Percentiles rank a stretch among this genome's conserved stretches.
Evolutionary conservation across 768 basidiomycete genomes (phyloP).

Genomic region (Boletus eberwhitei): DNA sequence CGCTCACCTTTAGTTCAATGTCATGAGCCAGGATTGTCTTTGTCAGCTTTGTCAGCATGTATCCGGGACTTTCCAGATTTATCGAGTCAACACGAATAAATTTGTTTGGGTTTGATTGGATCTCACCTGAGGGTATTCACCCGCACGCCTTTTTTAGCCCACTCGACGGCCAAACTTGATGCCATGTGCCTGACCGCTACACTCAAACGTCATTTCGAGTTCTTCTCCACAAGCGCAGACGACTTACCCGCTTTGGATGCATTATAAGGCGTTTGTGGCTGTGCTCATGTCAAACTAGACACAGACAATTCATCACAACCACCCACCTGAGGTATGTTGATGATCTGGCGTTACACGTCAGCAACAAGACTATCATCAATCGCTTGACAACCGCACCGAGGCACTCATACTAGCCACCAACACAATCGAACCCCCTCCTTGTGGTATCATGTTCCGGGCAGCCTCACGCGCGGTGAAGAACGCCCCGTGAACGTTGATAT

Average conservation of each 20-base stretch:
- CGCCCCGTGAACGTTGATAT: slow-evolving; percentile 91
- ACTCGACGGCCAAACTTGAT: slow-evolving; percentile 88
- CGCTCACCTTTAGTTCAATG: slow-evolving; percentile 64
- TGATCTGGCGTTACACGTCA: slow-evolving; percentile 48
- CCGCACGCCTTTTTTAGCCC: slow-evolving; percentile 86
- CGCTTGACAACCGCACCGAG: slow-evolving; percentile 49
- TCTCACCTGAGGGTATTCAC: slow-evolving; percentile 76
- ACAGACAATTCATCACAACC: background rate
- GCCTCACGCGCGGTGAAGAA: slow-evolving; percentile 97
- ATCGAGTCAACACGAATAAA: background rate
- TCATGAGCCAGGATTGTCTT: slow-evolving; percentile 76
- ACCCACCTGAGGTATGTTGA: slow-evolving; percentile 83
- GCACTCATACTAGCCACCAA: slow-evolving; percentile 92
- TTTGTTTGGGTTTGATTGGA: background rate
- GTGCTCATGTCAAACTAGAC: slow-evolving; percentile 3
- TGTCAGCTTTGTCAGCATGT: slow-evolving; percentile 91
- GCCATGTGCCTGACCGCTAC: slow-evolving; percentile 93
- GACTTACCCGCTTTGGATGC: slow-evolving; percentile 83
- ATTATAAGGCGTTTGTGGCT: slow-evolving; percentile 94
- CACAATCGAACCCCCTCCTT: slow-evolving; percentile 75
- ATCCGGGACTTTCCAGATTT: slow-evolving; percentile 65
- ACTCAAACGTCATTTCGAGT: slow-evolving; percentile 5
- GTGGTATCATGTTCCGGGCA: slow-evolving; percentile 85
- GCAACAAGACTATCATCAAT: background rate
- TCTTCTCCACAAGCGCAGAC: background rate